phyloP scores from a whole-genome alignment of 2,329 filamentous ascomycete species.

The Ceratocystiopsis brevicomis region DNA sequence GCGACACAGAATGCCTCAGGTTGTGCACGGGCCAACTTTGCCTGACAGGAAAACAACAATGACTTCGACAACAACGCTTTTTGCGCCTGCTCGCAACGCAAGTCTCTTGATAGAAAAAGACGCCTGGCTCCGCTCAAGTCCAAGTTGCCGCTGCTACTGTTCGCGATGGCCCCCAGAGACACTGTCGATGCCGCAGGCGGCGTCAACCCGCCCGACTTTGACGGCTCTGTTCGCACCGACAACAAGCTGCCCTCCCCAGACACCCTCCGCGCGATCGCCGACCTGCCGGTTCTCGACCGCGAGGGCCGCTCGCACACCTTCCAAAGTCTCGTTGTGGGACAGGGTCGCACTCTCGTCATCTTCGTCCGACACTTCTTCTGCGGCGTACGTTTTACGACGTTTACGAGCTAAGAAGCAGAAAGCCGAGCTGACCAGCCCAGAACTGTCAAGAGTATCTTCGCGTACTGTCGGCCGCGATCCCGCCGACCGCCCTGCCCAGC shows the following conservation, averaged over 20 bases:
- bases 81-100: too few species aligned
- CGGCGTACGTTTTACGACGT: constrained; percentile 32
- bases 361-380: constrained; percentile 71
- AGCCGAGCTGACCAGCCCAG: constrained; percentile 18
- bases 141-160: too few species aligned
- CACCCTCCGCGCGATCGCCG: constrained; percentile 30
- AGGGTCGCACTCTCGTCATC: constrained; percentile 44
- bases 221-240: constrained; percentile 34
- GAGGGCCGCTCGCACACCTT: constrained; percentile 42
- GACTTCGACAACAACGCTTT: too few species aligned
- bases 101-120: too few species aligned
- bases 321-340: constrained; percentile 38
- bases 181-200: constrained; percentile 3
- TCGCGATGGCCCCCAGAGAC: too few species aligned
- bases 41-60: too few species aligned
- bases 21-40: too few species aligned
- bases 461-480: constrained; percentile 39
- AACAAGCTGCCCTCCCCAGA: constrained; percentile 33
- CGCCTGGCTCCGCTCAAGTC: too few species aligned
- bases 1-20: too few species aligned
- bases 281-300: constrained; percentile 40
- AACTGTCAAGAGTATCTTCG: constrained; percentile 61
- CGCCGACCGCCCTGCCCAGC: constrained; percentile 28
- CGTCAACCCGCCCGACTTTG: constrained; percentile 27
- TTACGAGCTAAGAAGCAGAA: too few species aligned